Evolutionary conservation across 495 filamentous ascomycete genomes (phyloP).

Genomic region (Penicillium angulare): DNA sequence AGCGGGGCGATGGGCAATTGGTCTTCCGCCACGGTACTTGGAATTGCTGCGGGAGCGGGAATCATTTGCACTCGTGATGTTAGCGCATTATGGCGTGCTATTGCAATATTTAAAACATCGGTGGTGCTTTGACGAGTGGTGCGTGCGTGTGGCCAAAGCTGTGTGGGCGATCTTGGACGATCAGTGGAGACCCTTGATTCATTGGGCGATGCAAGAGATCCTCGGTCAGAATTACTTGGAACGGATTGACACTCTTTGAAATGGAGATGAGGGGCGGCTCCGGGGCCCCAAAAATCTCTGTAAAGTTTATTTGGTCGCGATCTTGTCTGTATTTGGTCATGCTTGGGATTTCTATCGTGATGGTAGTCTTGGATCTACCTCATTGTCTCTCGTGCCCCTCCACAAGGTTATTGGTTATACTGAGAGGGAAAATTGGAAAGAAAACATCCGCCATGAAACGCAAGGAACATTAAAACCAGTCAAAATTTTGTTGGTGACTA

Average conservation of each 20-base stretch:
- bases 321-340: too few species aligned
- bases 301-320: not conserved
- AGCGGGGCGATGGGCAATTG: slow-evolving; percentile 47
- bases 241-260: slow-evolving; percentile 5
- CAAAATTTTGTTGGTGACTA: too few species aligned
- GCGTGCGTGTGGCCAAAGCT: slow-evolving; percentile 29
- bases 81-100: slow-evolving; percentile 48
- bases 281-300: too few species aligned
- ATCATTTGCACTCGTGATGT: slow-evolving; percentile 53
- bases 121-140: slow-evolving; percentile 52
- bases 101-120: slow-evolving; percentile 39
- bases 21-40: slow-evolving; percentile 48
- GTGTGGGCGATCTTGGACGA: slow-evolving; percentile 40
- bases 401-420: too few species aligned
- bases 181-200: slow-evolving; percentile 35
- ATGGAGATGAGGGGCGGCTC: not conserved
- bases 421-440: too few species aligned
- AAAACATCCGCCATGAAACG: too few species aligned
- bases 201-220: slow-evolving; percentile 36
- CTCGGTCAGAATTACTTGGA: slow-evolving; percentile 30
- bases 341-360: too few species aligned
- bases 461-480: too few species aligned
- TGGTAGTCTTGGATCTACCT: too few species aligned
- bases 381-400: too few species aligned
- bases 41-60: slow-evolving; percentile 48